Evolutionary conservation across 192 early-diverging fungal species (phyloP).

Genomic region (Endogone sp.): DNA sequence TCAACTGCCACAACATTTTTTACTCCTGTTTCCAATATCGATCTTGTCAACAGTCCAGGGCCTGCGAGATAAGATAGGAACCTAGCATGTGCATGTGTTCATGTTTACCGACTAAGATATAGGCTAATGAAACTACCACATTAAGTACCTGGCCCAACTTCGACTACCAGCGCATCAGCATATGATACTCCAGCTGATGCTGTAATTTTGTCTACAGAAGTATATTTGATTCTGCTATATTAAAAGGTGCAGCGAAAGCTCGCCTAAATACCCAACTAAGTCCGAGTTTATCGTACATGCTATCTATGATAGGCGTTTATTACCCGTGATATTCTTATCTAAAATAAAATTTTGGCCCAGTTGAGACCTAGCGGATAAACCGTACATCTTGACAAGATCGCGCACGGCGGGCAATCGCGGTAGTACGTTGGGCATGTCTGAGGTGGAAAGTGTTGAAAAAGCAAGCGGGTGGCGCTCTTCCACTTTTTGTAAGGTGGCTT

Average conservation of each 20-base stretch:
- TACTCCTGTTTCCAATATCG: slow-evolving; percentile 66
- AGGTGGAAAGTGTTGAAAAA: no score
- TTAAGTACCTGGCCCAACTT: slow-evolving; percentile 65
- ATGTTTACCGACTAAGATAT: no score
- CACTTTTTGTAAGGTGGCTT: neutral
- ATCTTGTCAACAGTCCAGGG: slow-evolving; percentile 72
- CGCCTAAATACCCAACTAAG: no score
- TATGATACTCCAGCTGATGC: slow-evolving; percentile 50
- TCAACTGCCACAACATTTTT: slow-evolving; percentile 65
- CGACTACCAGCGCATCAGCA: slow-evolving; percentile 59
- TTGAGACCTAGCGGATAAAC: slow-evolving; percentile 63
- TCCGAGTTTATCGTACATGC: no score
- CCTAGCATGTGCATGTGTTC: neutral
- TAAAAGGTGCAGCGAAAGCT: neutral
- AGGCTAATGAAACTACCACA: neutral
- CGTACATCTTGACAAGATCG: slow-evolving; percentile 71
- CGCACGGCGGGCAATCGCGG: slow-evolving; percentile 54
- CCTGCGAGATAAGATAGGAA: slow-evolving; percentile 26
- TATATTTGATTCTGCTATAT: no score
- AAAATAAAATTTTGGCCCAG: slow-evolving; percentile 84
- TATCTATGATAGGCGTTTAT: no score
- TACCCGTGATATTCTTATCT: slow-evolving; percentile 76
- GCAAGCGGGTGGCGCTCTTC: neutral
- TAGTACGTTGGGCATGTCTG: neutral
- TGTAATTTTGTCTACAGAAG: slow-evolving; percentile 69